Evolutionary conservation across 2,329 filamentous ascomycete genomes (phyloP), one percentile per base, ranked within the genome.

Genomic region (Aureobasidium musti): DNA sequence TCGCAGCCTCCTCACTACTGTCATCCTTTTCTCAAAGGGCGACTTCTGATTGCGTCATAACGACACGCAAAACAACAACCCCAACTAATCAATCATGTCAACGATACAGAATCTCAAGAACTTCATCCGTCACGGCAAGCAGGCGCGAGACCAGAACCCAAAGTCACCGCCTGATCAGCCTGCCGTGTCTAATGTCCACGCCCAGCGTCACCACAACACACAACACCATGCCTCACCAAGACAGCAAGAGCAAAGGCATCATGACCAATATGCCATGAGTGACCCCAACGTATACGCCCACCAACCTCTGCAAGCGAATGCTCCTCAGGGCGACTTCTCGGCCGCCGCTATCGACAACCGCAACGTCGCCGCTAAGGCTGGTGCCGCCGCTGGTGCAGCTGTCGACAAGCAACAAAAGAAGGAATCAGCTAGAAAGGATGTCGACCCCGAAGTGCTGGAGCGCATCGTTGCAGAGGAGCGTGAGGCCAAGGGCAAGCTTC

Each of bases 91-190:
- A 74, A 79, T 67, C 75, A 88, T 88, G 86, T 87, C 84, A 73
- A 86, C 86, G 54, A 96, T 97, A 82, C 94, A 97, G 82, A 95
- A 95, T 77, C 87, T 97, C 74, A 97, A 98, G 82, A 97, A 97
- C 80, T 96, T 98, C 80, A 95, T 98, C 80, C 91, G 94, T 72
- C 94, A 97, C 83, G 94, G 94, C 80, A 97, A 97, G 83, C 92
- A 97, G 84, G 94, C 92, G 73, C 90, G 92, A 71, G 84, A 82
- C 70, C 84, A 86, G 71, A 84, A 87, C 60, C 53, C 63, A n/a
- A 84, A 87, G 66, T 82, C 82, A 67, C 81, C 78, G 52, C 85
- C 84, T 73, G 85, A 82, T 68, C 85, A 87, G 76, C 83, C 85
- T 71, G 89, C 83, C 71, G 82, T 88, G 69, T 87, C 87, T 64